A percentile compares a stretch with the other conserved stretches of the same genome.
These are phyloP conservation scores for Ajuga chamaepitys DNA, from an alignment of 257 asterid genomes.

Conservation along the genomic window DNA sequence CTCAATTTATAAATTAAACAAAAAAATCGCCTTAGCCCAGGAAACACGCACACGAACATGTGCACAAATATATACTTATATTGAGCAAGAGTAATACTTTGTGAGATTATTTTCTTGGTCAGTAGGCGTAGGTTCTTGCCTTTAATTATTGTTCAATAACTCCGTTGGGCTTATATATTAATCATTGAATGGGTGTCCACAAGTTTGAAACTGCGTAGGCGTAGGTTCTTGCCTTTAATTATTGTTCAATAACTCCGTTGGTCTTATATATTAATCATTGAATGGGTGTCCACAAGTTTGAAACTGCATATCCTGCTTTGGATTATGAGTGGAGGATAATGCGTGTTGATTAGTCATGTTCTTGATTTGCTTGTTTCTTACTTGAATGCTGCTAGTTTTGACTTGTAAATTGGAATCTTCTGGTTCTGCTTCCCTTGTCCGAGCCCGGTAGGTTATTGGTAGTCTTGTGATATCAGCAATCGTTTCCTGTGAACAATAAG, in stretches of 20 bases:
- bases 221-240: constrained; percentile 13
- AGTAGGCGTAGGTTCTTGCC: constrained; percentile 29
- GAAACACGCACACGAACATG: too few relatives aligned
- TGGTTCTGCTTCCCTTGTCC: constrained; percentile 1
- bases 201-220: constrained; percentile 67
- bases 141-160: background rate
- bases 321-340: constrained; percentile 50
- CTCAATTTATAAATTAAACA: too few relatives aligned
- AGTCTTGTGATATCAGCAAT: background rate
- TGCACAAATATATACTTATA: too few relatives aligned
- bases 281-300: constrained; percentile 35
- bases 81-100: too few relatives aligned
- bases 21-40: too few relatives aligned
- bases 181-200: constrained; percentile 32
- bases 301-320: constrained; percentile 37
- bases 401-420: constrained; percentile 37
- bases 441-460: background rate
- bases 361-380: constrained; percentile 29
- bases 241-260: background rate
- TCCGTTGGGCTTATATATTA: constrained; percentile 19
- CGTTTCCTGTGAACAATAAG: background rate
- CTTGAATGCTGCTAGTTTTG: constrained; percentile 37
- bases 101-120: too few relatives aligned
- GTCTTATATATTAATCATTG: constrained; percentile 25
- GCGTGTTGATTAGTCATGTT: constrained; percentile 26